phyloP scores from a whole-genome alignment of 2,329 filamentous ascomycete genomes.

The Knoxdaviesia proteae region DNA sequence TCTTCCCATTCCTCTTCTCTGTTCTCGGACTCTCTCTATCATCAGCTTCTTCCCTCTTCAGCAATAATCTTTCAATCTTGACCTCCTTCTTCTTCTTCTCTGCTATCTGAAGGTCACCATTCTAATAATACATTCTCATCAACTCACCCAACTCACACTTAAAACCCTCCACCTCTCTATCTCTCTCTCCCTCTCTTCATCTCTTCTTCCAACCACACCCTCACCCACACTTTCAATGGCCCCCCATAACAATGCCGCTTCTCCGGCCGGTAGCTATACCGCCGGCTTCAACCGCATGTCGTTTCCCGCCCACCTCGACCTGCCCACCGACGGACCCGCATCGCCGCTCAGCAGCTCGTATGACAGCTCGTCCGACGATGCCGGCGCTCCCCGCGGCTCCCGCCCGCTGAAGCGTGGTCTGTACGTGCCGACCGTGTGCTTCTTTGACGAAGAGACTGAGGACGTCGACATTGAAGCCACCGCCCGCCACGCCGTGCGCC shows the following conservation, averaged over 20 bases:
- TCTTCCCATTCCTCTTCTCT: too few species aligned
- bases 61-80: too few species aligned
- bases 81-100: too few species aligned
- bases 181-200: too few species aligned
- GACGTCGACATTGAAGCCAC: conserved; percentile 44
- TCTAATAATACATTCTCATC: too few species aligned
- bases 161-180: too few species aligned
- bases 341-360: conserved; percentile 18
- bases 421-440: conserved; percentile 56
- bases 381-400: conserved; percentile 8
- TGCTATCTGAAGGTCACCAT: too few species aligned
- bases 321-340: conserved; percentile 7
- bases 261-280: conserved; percentile 20
- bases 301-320: conserved; percentile 11
- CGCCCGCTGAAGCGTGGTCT: conserved; percentile 30
- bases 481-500: conserved; percentile 39
- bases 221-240: conserved; percentile 12
- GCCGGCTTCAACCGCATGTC: conserved; percentile 16
- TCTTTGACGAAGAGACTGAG: conserved; percentile 45
- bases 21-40: too few species aligned
- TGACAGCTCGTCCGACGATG: conserved; percentile 11
- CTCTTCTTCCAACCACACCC: not conserved
- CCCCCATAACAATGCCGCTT: conserved; percentile 24
- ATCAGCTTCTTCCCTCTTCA: too few species aligned
- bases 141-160: too few species aligned